Conservation (phyloP, 257 asterid species). For the Gentiana straminea region DNA sequence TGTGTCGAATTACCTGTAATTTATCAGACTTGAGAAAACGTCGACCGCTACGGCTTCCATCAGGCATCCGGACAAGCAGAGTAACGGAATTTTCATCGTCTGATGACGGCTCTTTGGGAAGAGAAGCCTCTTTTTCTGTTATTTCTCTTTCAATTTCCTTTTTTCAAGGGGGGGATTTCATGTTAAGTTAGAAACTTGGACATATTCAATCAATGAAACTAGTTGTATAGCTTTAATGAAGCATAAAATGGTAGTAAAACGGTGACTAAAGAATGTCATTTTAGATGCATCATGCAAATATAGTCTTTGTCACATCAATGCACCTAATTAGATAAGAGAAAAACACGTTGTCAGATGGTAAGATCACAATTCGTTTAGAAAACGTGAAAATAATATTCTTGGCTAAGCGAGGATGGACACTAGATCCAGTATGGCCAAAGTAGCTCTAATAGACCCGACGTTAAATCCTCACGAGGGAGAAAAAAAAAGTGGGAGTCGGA, state of each 20-base stretch:
- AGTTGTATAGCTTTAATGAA: background rate
- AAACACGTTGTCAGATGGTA: no score
- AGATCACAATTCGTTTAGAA: no score
- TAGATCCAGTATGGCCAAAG: no score
- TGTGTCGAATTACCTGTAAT: slow-evolving; percentile 54
- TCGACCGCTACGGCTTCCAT: slow-evolving; percentile 92
- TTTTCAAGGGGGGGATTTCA: no score
- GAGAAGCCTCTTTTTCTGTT: slow-evolving; percentile 87
- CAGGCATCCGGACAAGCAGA: slow-evolving; percentile 92
- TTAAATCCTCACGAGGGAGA: no score
- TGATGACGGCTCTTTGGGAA: slow-evolving; percentile 78
- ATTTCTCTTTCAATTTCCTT: slow-evolving; percentile 83
- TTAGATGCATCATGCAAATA: background rate
- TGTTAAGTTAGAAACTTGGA: no score
- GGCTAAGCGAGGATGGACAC: no score
- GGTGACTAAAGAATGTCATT: background rate
- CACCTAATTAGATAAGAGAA: no score
- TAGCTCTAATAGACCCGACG: no score
- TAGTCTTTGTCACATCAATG: no score
- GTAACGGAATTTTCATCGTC: slow-evolving; percentile 79
- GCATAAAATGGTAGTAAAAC: background rate
- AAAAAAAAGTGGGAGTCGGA: no score
- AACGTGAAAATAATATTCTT: no score
- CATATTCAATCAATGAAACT: background rate
- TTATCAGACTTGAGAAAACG: slow-evolving; percentile 81